Evolutionary conservation across 768 basidiomycete species (phyloP), one percentile per base, ranked within the genome.

Genomic region (Asterophora parasitica): DNA sequence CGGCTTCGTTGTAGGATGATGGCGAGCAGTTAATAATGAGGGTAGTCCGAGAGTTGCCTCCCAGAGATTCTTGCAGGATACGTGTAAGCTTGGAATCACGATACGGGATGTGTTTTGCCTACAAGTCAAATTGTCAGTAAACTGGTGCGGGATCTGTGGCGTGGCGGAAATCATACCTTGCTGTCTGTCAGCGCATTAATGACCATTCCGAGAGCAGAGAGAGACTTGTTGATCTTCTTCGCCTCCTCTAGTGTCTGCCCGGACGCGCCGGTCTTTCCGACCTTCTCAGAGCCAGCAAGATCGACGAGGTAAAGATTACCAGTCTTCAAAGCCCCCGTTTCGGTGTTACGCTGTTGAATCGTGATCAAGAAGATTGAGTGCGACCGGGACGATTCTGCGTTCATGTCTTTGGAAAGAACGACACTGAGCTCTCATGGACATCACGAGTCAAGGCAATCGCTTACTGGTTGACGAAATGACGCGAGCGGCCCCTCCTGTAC

Each of bases 1-100:
- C 96, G 2, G 90, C 75, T 65, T 98, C 96, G 61, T 99, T 99
- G 72, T 93, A 99, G 0, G 90, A 84, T 1, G 92, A 94, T 13
- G 96, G 96, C 13, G 96, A 99, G 62, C 96, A 98, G 68, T 98
- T 99, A 70, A 99, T 99, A 60, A 99, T 94, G n/a, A 98, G 82
- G 0, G 96, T 99, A 30, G 90, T 91, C 28, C 91, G 81, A 13
- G 92, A 93, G 68, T 93, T 92, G 62, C 95, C 95, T 60, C 93
- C 93, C 2, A 96, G 76, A 12, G 93, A 96, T 68, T 96, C 93
- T 95, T 99, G 96, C 51, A 99, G 73, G 58, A 99, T 98, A 59
- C 96, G 90, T 27, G 96, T 99, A 53, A 99, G 84, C 67, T 99
- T 99, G 16, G 96, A 99, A 61, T 99, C 96, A 63, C 96, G 90